phyloP scores from a whole-genome alignment of 495 filamentous ascomycete genomes.

The Neurospora sp. region DNA sequence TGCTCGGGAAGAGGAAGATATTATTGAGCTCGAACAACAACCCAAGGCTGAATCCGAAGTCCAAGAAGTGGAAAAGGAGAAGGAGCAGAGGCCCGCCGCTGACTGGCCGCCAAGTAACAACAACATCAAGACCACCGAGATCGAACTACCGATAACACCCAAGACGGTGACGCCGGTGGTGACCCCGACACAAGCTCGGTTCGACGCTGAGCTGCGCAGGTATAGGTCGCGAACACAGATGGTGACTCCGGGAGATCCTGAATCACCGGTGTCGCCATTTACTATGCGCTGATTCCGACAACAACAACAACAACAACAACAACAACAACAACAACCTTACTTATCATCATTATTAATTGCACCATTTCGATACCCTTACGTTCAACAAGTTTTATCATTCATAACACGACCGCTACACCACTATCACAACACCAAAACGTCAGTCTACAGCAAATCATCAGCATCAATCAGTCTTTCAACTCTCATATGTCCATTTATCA shows the following conservation, averaged over 20 bases:
- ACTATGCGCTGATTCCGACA: background rate
- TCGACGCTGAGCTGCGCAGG: background rate
- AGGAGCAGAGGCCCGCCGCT: background rate
- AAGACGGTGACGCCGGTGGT: background rate
- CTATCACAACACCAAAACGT: too few relatives aligned
- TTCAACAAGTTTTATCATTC: background rate
- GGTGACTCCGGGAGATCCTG: background rate
- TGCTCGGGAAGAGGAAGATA: background rate
- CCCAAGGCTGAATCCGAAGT: background rate
- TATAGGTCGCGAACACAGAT: background rate
- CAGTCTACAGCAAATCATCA: background rate
- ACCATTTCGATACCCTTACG: background rate
- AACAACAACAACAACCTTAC: background rate
- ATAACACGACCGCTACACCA: background rate
- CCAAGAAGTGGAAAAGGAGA: background rate
- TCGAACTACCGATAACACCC: background rate
- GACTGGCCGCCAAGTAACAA: background rate
- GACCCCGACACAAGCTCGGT: background rate
- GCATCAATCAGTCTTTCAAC: background rate
- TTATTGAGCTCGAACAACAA: background rate
- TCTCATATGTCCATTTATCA: background rate
- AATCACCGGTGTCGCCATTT: background rate
- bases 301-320: background rate
- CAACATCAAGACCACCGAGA: background rate
- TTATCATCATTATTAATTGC: background rate